A percentile compares a stretch with the other conserved stretches of the same genome.
Conservation (phyloP, 2,329 filamentous ascomycete genomes). For the Penicillium olsonii region DNA sequence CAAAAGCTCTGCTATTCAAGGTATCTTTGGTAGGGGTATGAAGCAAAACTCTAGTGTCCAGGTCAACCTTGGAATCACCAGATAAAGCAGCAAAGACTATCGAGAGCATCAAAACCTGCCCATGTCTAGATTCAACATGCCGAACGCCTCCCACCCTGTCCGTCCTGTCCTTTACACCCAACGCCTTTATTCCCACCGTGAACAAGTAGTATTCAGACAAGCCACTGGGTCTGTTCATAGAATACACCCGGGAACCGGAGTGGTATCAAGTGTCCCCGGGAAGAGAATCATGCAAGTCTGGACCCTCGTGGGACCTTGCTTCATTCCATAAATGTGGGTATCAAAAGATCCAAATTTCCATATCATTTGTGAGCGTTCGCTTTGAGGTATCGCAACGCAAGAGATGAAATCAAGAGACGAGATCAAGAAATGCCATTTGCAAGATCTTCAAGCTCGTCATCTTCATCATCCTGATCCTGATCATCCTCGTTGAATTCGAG, state of each 20-base stretch:
- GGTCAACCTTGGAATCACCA: neutral
- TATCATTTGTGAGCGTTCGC: neutral
- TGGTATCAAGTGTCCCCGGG: neutral
- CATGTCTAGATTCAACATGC: neutral
- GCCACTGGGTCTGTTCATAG: neutral
- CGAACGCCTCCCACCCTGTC: neutral
- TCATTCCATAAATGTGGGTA: neutral
- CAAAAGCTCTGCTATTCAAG: neutral
- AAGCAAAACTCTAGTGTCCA: neutral
- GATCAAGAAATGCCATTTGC: conserved; percentile 2
- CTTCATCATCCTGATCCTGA: conserved; percentile 8
- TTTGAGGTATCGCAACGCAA: neutral
- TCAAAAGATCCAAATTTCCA: neutral
- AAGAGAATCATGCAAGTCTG: neutral
- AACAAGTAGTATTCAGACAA: neutral
- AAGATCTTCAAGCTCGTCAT: conserved; percentile 10
- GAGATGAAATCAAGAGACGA: neutral
- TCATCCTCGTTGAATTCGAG: conserved; percentile 6
- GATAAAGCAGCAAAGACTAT: neutral
- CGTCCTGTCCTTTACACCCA: neutral
- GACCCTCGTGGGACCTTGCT: neutral
- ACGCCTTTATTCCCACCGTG: neutral
- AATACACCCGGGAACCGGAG: neutral
- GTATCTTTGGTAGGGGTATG: neutral
- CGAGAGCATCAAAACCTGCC: neutral